Base-by-base conservation (phyloP, 306 rosid species). In the Rubus idaeus region DNA sequence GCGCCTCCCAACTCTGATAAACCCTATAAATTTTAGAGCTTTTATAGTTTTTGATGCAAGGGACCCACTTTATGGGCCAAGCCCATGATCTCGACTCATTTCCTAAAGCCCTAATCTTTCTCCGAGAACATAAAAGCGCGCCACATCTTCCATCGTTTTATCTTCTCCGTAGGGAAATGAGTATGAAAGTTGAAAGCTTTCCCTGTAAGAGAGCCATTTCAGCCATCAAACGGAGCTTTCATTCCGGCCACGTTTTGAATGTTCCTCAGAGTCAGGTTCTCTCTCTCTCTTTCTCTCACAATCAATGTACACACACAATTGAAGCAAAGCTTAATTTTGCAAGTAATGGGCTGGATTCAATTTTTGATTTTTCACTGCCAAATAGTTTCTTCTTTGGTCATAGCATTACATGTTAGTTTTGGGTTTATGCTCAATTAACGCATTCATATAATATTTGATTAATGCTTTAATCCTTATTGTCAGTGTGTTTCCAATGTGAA, bases 401-500 rank as follows among this genome's bases (percentile, higher is more conserved):
- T 52, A 47, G 53, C 46, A 20, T 35, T n/a, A 10, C 70, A 63
- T 39, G 16, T 37, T 39, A 16, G 47, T 37, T 13, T 5, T 61
- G 66, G 66, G 66, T 61, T 61, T 13, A 61, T 37, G 46, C 51
- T 64, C 77, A 26, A 18, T 53, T n/a, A 67, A 21, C 12, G 46
- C 40, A 23, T 58, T 18, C 45, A 44, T 46, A 53, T 77, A 23
- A 37, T 21, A 47, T 35, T 72, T 72, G 23, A 51, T 68, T 7
- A 30, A 65, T 45, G 44, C 35, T 21, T 42, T 68, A 7, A 20
- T 47, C 35, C 42, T 50, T 23, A 44, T 79, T 73, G 37, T 61
- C 80, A 94, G 97, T 84, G 73, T 35, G 69, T 84, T 82, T 66
- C 87, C 14, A 84, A 82, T 57, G 70, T 77, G 63, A 86, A 80